Evolutionary conservation across 1,284 basidiomycete species (phyloP).

Genomic region (Fomitopsis betulina): DNA sequence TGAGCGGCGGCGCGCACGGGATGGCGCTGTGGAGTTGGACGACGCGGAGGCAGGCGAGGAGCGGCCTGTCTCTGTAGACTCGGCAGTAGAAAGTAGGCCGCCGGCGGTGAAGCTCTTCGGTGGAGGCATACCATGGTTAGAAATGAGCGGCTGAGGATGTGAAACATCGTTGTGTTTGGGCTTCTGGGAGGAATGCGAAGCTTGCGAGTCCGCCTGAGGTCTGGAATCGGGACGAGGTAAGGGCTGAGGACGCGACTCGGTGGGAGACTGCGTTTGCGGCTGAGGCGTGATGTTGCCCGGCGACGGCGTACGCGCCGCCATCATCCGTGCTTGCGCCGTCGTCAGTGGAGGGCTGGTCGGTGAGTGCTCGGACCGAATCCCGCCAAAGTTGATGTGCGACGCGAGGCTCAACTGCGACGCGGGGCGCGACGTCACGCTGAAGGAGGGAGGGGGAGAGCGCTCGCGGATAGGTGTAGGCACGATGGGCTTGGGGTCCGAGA

Average conservation of each 20-base stretch:
- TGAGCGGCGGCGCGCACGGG: not conserved
- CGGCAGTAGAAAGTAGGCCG: conserved; percentile 20
- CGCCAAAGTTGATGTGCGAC: conserved; percentile 2
- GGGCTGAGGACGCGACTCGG: not conserved
- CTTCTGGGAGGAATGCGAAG: not conserved
- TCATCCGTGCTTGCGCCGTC: not conserved
- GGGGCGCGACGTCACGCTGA: conserved; percentile 66
- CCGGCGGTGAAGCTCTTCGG: conserved; percentile 25
- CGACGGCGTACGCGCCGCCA: not conserved
- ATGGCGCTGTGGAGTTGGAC: conserved; percentile 3
- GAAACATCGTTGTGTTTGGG: too few species aligned
- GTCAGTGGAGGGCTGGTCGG: conserved; percentile 4
- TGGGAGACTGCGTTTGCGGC: not conserved
- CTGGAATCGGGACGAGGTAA: not conserved
- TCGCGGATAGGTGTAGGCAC: conserved; percentile 62
- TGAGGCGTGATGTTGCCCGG: not conserved
- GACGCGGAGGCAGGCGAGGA: conserved; percentile 4
- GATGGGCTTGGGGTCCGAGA: conserved; percentile 33
- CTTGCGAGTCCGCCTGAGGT: not conserved
- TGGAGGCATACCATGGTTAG: conserved; percentile 10
- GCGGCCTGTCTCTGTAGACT: conserved; percentile 3
- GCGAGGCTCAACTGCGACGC: conserved; percentile 21
- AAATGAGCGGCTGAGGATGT: conserved; percentile 13
- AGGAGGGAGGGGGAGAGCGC: conserved; percentile 55
- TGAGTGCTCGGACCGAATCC: conserved; percentile 5